Evolutionary conservation across 176 grass and related monocot species (phyloP).

Genomic region (Oryza rufipogon): DNA sequence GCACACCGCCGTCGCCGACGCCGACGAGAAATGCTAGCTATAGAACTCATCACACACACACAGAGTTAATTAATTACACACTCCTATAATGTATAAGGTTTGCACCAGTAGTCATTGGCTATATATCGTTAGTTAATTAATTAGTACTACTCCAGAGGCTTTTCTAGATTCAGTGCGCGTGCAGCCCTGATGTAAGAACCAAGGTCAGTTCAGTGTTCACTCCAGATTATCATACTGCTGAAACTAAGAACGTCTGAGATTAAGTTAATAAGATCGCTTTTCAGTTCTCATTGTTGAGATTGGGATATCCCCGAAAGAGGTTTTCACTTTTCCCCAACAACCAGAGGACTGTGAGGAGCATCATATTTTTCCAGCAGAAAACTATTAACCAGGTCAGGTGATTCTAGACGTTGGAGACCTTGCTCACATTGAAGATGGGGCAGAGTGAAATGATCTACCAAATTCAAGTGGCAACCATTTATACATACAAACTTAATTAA

Average conservation of each 20-base stretch:
- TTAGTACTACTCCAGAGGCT: neutral
- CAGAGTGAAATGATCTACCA: neutral
- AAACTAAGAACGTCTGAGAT: neutral
- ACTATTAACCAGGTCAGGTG: neutral
- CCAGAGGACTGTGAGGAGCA: neutral
- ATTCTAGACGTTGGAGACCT: neutral
- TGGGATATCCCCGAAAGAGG: neutral
- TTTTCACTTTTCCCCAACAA: neutral
- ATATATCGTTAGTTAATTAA: neutral
- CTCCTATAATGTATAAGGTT: neutral
- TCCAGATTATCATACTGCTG: neutral
- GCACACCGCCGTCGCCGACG: neutral
- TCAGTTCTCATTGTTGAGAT: neutral
- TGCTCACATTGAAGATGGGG: neutral
- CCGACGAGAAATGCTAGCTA: constrained; percentile 49
- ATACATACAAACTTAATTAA: neutral
- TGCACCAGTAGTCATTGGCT: neutral
- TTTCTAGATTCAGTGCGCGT: constrained; percentile 17
- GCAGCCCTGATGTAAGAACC: neutral
- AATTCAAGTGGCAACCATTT: neutral
- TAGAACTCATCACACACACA: too few relatives aligned
- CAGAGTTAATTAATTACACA: too few relatives aligned
- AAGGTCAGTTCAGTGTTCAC: neutral
- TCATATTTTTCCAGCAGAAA: neutral
- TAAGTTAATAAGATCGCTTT: neutral